Conservation (phyloP, 2,329 filamentous ascomycete species). For the Leptosphaerulina australis region DNA sequence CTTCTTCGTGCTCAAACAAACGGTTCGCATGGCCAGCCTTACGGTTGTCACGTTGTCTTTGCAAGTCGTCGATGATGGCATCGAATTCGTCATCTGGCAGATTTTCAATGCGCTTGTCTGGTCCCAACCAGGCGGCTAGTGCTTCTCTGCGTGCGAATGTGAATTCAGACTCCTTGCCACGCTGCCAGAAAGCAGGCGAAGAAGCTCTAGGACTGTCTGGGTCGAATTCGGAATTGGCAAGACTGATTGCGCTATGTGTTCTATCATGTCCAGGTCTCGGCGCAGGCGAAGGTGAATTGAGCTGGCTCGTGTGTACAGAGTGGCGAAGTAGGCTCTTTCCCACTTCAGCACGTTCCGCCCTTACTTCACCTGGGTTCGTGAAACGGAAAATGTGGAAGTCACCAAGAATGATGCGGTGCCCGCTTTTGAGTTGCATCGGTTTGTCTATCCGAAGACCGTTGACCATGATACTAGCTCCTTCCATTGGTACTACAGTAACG, state of each 20-base stretch:
- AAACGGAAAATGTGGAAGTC: conserved; percentile 99
- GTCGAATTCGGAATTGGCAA: conserved; percentile 77
- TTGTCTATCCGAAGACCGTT: conserved; percentile 91
- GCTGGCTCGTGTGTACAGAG: conserved; percentile 69
- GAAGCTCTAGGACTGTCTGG: conserved; percentile 74
- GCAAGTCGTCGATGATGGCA: conserved; percentile 90
- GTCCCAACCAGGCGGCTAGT: conserved; percentile 85
- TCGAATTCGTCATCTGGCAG: conserved; percentile 95
- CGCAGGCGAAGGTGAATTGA: conserved; percentile 70
- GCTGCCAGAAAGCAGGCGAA: conserved; percentile 72
- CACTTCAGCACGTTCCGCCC: conserved; percentile 86
- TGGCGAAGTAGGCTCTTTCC: conserved; percentile 79
- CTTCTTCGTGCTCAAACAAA: conserved; percentile 71
- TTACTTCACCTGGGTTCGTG: conserved; percentile 95
- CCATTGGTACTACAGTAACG: conserved; percentile 86
- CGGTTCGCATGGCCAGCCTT: conserved; percentile 66
- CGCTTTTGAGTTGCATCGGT: conserved; percentile 83
- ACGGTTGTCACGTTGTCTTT: conserved; percentile 82
- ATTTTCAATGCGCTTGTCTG: conserved; percentile 88
- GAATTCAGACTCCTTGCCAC: conserved; percentile 88
- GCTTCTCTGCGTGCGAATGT: conserved; percentile 91
- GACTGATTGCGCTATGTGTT: conserved; percentile 68
- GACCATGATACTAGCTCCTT: conserved; percentile 97
- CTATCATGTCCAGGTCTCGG: conserved; percentile 73
- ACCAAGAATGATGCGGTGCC: conserved; percentile 91